Evolutionary conservation across 495 filamentous ascomycete genomes (phyloP).

Genomic region (Aspergillus affinis): DNA sequence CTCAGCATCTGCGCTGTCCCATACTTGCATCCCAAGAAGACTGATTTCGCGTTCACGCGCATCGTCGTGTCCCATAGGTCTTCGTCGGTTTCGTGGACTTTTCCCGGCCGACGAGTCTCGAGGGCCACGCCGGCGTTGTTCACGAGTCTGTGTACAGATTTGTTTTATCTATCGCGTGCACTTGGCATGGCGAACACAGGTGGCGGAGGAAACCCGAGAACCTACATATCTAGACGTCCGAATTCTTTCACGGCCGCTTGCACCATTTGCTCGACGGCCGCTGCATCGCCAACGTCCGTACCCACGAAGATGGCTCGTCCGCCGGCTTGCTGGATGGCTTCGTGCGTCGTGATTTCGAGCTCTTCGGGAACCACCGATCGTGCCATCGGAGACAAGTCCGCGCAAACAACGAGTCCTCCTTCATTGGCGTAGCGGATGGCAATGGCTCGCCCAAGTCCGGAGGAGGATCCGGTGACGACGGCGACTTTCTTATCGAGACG

Average conservation of each 20-base stretch:
- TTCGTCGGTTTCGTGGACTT: conserved; percentile 37
- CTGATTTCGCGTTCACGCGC: conserved; percentile 40
- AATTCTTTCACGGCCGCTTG: conserved; percentile 30
- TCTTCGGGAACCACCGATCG: conserved; percentile 19
- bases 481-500: conserved; percentile 30
- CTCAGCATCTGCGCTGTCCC: conserved; percentile 49
- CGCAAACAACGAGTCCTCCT: conserved; percentile 43
- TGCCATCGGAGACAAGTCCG: conserved; percentile 29
- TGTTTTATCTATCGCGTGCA: too few relatives aligned
- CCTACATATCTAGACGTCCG: conserved; percentile 47
- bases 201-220: neutral
- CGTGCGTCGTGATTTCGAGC: conserved; percentile 31
- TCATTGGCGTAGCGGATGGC: conserved; percentile 34
- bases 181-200: neutral
- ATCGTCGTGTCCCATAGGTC: conserved; percentile 40
- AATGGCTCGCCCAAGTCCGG: conserved; percentile 43
- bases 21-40: conserved; percentile 52
- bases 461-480: conserved; percentile 42
- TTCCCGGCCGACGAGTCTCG: conserved; percentile 14
- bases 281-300: conserved; percentile 34
- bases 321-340: conserved; percentile 30
- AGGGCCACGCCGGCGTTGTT: conserved; percentile 51
- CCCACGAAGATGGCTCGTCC: conserved; percentile 39
- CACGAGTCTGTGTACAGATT: conserved; percentile 39
- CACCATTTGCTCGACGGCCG: conserved; percentile 34